Conservation (phyloP, 768 basidiomycete species). For the Kondoa malvinella region DNA sequence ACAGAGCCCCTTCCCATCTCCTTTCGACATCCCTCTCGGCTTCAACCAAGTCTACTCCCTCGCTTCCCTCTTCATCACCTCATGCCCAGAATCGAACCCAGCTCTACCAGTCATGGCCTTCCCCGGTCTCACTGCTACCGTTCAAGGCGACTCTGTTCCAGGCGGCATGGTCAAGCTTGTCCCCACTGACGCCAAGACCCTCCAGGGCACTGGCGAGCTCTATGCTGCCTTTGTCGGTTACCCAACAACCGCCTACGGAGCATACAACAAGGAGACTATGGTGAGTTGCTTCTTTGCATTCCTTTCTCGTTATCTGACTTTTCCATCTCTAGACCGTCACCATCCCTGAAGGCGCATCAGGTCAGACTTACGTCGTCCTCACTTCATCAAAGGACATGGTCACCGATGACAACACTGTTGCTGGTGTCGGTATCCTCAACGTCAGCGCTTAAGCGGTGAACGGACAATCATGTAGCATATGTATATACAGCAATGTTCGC, state of each 20-base stretch:
- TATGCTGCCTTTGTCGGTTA: conserved; percentile 2
- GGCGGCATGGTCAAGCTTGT: conserved; percentile 28
- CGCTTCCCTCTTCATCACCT: conserved; percentile 35
- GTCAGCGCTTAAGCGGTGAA: not conserved
- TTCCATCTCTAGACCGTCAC: not conserved
- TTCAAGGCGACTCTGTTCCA: conserved; percentile 32
- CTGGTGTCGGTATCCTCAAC: not conserved
- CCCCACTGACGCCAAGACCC: not conserved
- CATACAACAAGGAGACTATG: not conserved
- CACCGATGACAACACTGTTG: conserved; percentile 2
- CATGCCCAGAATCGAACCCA: conserved; percentile 43
- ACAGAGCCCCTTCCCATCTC: conserved; percentile 42
- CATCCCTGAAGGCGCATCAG: conserved; percentile 6
- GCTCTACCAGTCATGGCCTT: conserved; percentile 40
- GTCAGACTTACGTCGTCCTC: conserved; percentile 27
- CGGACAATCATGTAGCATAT: not conserved
- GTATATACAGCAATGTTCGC: too few species aligned
- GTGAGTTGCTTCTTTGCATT: not conserved
- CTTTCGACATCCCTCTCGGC: conserved; percentile 40
- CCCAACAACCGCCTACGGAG: not conserved
- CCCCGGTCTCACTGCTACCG: conserved; percentile 37
- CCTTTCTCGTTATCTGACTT: not conserved
- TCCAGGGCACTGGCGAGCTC: not conserved
- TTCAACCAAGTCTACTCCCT: conserved; percentile 38
- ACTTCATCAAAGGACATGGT: conserved; percentile 17